A percentile compares a stretch with the other conserved stretches of the same genome.
Evolutionary conservation across 2,329 filamentous ascomycete species (phyloP).

Genomic region (Coniochaeta prunicola): DNA sequence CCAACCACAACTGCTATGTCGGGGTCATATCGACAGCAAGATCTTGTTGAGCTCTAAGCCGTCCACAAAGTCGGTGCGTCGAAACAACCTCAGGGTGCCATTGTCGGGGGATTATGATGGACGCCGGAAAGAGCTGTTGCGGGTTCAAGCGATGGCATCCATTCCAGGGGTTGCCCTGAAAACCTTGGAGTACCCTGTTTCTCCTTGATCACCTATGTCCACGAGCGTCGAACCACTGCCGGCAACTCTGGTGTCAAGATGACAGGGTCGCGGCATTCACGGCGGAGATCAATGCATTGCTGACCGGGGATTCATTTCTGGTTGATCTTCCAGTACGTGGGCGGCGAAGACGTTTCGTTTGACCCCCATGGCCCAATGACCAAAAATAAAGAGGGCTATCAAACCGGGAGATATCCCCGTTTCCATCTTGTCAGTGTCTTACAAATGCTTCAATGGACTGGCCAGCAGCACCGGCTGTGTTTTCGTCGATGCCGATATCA

Average conservation of each 20-base stretch:
- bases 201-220: background rate
- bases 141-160: background rate
- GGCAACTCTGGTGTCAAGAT: background rate
- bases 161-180: background rate
- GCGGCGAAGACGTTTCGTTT: background rate
- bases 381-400: slow-evolving; percentile 2
- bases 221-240: background rate
- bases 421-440: background rate
- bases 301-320: background rate
- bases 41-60: background rate
- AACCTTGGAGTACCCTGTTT: background rate
- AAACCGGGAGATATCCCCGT: background rate
- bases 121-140: background rate
- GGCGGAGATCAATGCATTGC: slow-evolving; percentile 5
- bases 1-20: background rate
- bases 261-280: slow-evolving; percentile 4
- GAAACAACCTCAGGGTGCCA: background rate
- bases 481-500: background rate
- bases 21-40: background rate
- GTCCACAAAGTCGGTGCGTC: background rate
- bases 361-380: slow-evolving; percentile 1
- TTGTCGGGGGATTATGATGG: background rate
- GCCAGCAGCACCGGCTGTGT: background rate
- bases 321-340: background rate
- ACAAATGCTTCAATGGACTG: background rate